Conservation (phyloP, 371 early-diverging fungal species). For the Fennellomyces sp. region DNA sequence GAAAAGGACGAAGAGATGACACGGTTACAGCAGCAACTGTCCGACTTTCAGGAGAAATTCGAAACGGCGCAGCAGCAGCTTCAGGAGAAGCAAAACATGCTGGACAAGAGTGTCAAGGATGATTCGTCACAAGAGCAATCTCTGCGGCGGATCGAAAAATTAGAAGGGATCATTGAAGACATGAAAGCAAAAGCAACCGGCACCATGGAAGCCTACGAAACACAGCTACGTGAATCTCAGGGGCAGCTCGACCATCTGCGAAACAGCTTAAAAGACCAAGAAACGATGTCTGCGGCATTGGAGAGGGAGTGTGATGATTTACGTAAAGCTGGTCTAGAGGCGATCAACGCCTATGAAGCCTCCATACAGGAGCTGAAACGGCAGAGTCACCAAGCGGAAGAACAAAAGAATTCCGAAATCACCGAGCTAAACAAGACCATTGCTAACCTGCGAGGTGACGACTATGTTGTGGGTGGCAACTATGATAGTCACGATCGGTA, state of each 20-base stretch:
- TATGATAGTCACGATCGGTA: constrained; percentile 11
- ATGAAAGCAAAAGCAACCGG: constrained; percentile 15
- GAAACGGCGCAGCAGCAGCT: constrained; percentile 15
- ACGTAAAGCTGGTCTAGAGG: constrained; percentile 32
- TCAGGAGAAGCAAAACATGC: constrained; percentile 4
- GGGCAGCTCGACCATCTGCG: constrained; percentile 16
- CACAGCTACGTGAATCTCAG: constrained; percentile 6
- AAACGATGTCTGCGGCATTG: constrained; percentile 27
- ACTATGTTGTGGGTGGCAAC: constrained; percentile 20
- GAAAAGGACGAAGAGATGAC: constrained; percentile 37
- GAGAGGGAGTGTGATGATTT: constrained; percentile 47
- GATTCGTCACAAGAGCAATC: constrained; percentile 14
- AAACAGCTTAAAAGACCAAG: constrained; percentile 22
- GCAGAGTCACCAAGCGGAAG: constrained; percentile 6
- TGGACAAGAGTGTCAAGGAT: constrained; percentile 12
- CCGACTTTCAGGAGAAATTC: constrained; percentile 9
- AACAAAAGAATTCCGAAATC: constrained; percentile 13
- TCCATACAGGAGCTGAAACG: constrained; percentile 22
- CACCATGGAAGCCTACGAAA: constrained; percentile 10
- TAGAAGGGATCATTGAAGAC: constrained; percentile 17
- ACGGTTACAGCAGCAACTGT: constrained; percentile 22
- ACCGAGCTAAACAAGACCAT: constrained; percentile 14
- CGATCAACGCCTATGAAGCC: constrained; percentile 35
- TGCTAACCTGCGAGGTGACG: constrained; percentile 29
- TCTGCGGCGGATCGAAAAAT: constrained; percentile 23